Percentiles rank a stretch among this genome's conserved stretches.
Conservation (phyloP, 2,329 filamentous ascomycete genomes). For the Nannizziopsis arthrosporioides region DNA sequence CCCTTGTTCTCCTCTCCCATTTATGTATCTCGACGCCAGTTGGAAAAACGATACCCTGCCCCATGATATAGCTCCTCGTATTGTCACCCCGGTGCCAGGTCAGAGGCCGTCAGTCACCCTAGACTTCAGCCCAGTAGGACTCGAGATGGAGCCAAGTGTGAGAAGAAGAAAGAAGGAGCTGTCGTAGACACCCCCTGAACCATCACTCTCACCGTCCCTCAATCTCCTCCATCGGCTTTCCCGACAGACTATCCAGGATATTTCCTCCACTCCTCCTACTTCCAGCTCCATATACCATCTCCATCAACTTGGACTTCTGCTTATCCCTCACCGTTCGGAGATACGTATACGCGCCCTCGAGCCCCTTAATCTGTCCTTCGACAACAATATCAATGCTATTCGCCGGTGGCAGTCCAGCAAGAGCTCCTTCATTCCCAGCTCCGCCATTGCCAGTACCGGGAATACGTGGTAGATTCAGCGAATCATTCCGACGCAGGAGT, state of each 20-base stretch:
- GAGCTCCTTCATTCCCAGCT: slow-evolving; percentile 47
- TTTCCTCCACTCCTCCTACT: slow-evolving; percentile 14
- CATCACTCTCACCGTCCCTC: slow-evolving; percentile 4
- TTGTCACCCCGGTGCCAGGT: background rate
- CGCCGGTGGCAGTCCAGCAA: slow-evolving; percentile 34
- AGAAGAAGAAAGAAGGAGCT: no score
- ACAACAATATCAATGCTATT: slow-evolving; percentile 44
- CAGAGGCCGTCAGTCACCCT: background rate
- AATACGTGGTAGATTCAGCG: slow-evolving; percentile 18
- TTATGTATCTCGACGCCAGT: slow-evolving; percentile 1
- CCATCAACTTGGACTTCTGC: slow-evolving; percentile 74
- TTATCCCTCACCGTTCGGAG: slow-evolving; percentile 61
- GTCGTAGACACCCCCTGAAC: no score
- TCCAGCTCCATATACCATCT: slow-evolving; percentile 57
- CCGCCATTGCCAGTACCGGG: slow-evolving; percentile 18
- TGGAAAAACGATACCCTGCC: background rate
- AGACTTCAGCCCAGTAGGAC: no score
- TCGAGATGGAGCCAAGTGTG: no score
- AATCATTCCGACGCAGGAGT: slow-evolving; percentile 58
- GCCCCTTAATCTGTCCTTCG: slow-evolving; percentile 72
- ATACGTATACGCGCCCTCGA: slow-evolving; percentile 69
- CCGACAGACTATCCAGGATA: slow-evolving; percentile 1
- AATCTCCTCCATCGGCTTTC: slow-evolving; percentile 9
- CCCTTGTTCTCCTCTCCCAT: background rate
- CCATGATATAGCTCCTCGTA: background rate